Evolutionary conservation across 1,284 basidiomycete genomes (phyloP), one percentile per base, ranked within the genome.

Genomic region (Leccinum ponderosum): DNA sequence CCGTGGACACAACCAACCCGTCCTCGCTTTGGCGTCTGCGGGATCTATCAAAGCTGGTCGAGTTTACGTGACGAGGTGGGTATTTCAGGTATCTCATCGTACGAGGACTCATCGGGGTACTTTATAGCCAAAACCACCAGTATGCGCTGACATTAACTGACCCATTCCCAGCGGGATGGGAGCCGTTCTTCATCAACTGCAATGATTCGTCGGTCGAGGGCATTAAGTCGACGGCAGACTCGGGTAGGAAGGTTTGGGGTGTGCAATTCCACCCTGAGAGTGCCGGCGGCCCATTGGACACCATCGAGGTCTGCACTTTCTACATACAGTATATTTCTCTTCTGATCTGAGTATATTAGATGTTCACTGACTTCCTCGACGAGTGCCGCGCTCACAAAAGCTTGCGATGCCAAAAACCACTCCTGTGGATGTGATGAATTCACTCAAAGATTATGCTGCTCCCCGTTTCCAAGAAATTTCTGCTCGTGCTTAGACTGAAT

Each of bases 1-100:
- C 77, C 91, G 97, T 69, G 97, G 97, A n/a, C 97, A 99, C 78
- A 99, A 99, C 76, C 97, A 99, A 77, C 97, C 97, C 47, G 97
- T 99, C 15, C 84, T 99, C 37, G 97, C 97, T 25, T 83, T 98
- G 58, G 93, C 94, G 37, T 90, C 87, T 42, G 87, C 92, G 7
- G 95, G 96, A 4, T 94, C 91, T 31, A 95, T 98, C 80, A 93
- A 89, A 73, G 94, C 96, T 55, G 97, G 97, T 17, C 85, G 97
- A 50, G 96, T 99, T 53, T 99, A 98, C 78, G 96, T 99, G 56
- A 99, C 97, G 1, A 91, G 89, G 94, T 91, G 72, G 65, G 37
- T 67, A 59, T 55, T 42, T 50, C 52, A 17, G 35, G 9, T 53
- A 48, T 31, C 7, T 27, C 11, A 2, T 31, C 22, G 56, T 53